These are phyloP conservation scores for Venustampulla echinocandica DNA, from an alignment of 495 filamentous ascomycete species.

Conservation along the genomic window DNA sequence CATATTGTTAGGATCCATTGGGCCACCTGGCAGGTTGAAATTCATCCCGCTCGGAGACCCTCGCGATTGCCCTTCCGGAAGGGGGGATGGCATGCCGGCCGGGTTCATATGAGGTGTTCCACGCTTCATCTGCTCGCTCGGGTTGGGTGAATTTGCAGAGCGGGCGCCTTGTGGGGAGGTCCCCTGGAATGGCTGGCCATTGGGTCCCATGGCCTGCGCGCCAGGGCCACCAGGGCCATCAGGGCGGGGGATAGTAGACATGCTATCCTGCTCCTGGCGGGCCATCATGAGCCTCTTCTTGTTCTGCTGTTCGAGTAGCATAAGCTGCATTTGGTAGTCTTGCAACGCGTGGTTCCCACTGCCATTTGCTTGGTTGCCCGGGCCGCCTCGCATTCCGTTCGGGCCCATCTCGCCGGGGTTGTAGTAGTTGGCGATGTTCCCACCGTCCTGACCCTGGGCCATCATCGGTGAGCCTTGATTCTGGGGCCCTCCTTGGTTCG, in stretches of 20 bases:
- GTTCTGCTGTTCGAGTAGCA: constrained; percentile 97
- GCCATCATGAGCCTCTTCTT: constrained; percentile 97
- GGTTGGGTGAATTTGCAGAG: constrained; percentile 80
- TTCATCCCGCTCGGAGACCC: constrained; percentile 64
- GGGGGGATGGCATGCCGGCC: constrained; percentile 69
- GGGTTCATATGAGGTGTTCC: constrained; percentile 82
- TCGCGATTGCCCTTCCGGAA: constrained; percentile 71
- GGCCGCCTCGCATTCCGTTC: constrained; percentile 35
- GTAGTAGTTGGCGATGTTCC: constrained; percentile 60
- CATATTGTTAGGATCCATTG: constrained; percentile 65
- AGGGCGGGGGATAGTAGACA: constrained; percentile 35
- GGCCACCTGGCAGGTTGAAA: constrained; percentile 62
- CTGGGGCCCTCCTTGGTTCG: constrained; percentile 40
- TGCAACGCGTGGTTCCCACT: constrained; percentile 89
- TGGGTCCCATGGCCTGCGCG: constrained; percentile 35
- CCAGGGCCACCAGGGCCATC: constrained; percentile 42
- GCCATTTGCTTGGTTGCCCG: constrained; percentile 42
- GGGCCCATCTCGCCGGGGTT: constrained; percentile 48
- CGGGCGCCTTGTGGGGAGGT: constrained; percentile 77
- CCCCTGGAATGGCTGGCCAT: constrained; percentile 48
- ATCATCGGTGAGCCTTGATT: constrained; percentile 75
- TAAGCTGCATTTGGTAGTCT: constrained; percentile 99
- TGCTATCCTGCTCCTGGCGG: constrained; percentile 85
- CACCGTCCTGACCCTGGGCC: constrained; percentile 54
- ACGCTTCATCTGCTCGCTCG: constrained; percentile 80